phyloP scores from a whole-genome alignment of 2,329 filamentous ascomycete species.

The Westerdykella sp. region DNA sequence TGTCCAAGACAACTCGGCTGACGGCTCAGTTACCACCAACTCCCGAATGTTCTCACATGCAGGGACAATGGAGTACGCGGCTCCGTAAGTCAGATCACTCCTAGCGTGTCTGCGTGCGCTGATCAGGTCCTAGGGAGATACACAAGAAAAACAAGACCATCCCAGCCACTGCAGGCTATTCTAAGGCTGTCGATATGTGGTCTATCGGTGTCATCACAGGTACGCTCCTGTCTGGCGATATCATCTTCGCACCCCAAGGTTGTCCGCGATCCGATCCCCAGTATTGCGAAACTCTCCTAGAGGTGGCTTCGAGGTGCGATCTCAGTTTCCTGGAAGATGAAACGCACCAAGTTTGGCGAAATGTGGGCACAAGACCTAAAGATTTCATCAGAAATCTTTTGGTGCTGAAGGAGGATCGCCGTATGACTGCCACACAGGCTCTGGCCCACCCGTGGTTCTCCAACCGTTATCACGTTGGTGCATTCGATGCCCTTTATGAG shows the following conservation, averaged over 20 bases:
- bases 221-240: conserved; percentile 47
- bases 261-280: conserved; percentile 26
- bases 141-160: conserved; percentile 24
- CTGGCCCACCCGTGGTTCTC: conserved; percentile 53
- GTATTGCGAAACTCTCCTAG: conserved; percentile 23
- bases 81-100: conserved; percentile 46
- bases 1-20: background rate
- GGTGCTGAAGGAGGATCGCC: conserved; percentile 42
- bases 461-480: conserved; percentile 41
- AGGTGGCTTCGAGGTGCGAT: conserved; percentile 37
- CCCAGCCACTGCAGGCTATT: conserved; percentile 43
- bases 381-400: conserved; percentile 51
- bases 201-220: conserved; percentile 53
- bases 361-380: conserved; percentile 41
- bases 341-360: conserved; percentile 38
- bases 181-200: conserved; percentile 56
- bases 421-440: conserved; percentile 51
- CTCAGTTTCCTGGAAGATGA: conserved; percentile 40
- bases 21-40: background rate
- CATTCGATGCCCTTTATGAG: conserved; percentile 47
- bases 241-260: conserved; percentile 38
- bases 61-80: conserved; percentile 53
- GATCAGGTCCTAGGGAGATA: conserved; percentile 29
- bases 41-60: conserved; percentile 49
- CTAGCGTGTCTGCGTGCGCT: conserved; percentile 1